These are phyloP conservation scores for Catharanthus roseus DNA, from an alignment of 257 asterid species.

Conservation along the genomic window DNA sequence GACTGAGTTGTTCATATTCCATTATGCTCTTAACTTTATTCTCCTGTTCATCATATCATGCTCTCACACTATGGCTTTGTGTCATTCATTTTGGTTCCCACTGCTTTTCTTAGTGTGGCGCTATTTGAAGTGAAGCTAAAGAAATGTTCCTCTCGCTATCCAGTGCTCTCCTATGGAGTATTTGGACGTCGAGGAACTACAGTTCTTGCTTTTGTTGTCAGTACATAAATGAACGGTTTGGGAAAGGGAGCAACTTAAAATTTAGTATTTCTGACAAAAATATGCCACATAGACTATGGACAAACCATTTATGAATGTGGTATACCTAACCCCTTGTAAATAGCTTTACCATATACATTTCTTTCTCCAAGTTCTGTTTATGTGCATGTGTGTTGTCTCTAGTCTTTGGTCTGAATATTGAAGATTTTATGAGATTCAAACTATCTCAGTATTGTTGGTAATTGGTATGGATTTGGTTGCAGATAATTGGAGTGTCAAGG, in stretches of 20 bases:
- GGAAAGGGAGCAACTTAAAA: no score
- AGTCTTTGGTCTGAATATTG: neutral
- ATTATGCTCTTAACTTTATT: no score
- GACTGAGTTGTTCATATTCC: slow-evolving; percentile 29
- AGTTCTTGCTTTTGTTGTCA: neutral
- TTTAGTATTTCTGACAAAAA: neutral
- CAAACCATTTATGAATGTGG: neutral
- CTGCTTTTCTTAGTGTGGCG: slow-evolving; percentile 2
- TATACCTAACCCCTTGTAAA: neutral
- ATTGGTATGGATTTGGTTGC: neutral
- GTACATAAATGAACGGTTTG: neutral
- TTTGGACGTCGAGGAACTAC: slow-evolving; percentile 29
- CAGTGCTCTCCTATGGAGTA: slow-evolving; percentile 8
- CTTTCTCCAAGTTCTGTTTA: no score
- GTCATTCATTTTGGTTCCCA: slow-evolving; percentile 2
- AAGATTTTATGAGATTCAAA: neutral
- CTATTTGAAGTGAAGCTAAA: slow-evolving; percentile 18
- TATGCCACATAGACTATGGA: neutral
- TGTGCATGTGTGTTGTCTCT: neutral
- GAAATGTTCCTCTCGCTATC: slow-evolving; percentile 33
- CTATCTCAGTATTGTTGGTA: neutral
- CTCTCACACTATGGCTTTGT: slow-evolving; percentile 15
- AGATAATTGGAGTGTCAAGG: slow-evolving; percentile 47
- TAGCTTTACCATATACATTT: neutral
- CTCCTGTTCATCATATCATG: neutral